Evolutionary conservation across 345 rosid species (phyloP), one percentile per base, ranked within the genome.

Genomic region (Pelargonium nanum): DNA sequence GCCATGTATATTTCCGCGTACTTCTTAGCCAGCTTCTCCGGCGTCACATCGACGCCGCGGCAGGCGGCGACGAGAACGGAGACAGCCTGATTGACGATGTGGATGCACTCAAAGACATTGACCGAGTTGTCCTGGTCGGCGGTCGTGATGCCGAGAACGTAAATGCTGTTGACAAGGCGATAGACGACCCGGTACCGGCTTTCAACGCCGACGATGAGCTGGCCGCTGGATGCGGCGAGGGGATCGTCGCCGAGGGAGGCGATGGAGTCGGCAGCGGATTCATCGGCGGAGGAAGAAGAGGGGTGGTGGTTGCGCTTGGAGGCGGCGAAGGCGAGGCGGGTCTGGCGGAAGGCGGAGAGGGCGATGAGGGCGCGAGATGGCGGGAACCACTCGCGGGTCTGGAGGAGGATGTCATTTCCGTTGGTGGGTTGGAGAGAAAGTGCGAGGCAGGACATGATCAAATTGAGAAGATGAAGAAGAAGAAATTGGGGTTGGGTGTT

Each of bases 1-100:
- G 99, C 99, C 97, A 93, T 93, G 70, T 93, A 93, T 61, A 86
- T 83, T 85, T 93, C 99, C 1, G 97, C 96, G 60, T 93, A 93
- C 62, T 88, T 93, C 25, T 92, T 73, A 65, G 77, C 79, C 40
- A 93, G 85, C 80, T 93, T 93, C 75, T 89, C 99, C 4, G 97
- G 96, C n/a, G 95, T 90, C 40, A 93, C 99, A 22, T 87, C 99
- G 4, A 93, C 96, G 51, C 99, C 99, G n/a, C 97, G 96, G 73
- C 99, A 93, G 40, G 97, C 97, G 4, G 99, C 77, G 7, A 93
- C 96, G 48, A 93, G 58, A n/a, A 90, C 99, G 65, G 87, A 87
- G 54, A 93, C 99, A 1, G 99, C 96, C 61, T 93, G 97, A 67
- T 93, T 93, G 21, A 93, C 99, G 54, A 90, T 83, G 71, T 90